Percentiles rank a stretch among this genome's conserved stretches.
These are phyloP conservation scores for Penicillium vulpinum DNA, from an alignment of 2,329 filamentous ascomycete species.

Conservation along the genomic window DNA sequence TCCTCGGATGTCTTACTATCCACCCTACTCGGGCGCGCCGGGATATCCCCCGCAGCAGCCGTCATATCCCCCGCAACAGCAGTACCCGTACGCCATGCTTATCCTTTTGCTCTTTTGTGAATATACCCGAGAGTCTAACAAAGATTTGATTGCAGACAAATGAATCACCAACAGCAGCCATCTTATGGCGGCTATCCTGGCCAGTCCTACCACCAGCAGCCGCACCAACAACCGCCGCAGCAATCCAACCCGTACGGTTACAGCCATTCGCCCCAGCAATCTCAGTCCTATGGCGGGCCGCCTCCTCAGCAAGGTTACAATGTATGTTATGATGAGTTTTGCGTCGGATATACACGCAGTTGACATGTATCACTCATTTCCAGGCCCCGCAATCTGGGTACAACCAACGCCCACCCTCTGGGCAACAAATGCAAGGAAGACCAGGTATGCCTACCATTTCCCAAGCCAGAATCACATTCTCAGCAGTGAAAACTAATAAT, in stretches of 20 bases:
- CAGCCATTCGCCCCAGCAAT: slow-evolving; percentile 43
- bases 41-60: slow-evolving; percentile 55
- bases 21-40: slow-evolving; percentile 57
- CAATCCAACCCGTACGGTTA: slow-evolving; percentile 44
- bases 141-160: slow-evolving; percentile 26
- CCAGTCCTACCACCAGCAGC: slow-evolving; percentile 45
- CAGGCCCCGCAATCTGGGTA: slow-evolving; percentile 33
- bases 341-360: background rate
- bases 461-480: background rate
- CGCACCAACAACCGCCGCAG: slow-evolving; percentile 41
- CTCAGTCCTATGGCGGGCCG: slow-evolving; percentile 33
- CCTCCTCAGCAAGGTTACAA: slow-evolving; percentile 38
- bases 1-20: slow-evolving; percentile 62
- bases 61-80: slow-evolving; percentile 42
- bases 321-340: slow-evolving; percentile 27
- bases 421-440: slow-evolving; percentile 42
- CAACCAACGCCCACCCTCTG: slow-evolving; percentile 34
- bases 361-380: slow-evolving; percentile 16
- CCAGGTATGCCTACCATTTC: slow-evolving; percentile 33
- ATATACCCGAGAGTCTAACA: background rate
- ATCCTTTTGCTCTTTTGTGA: slow-evolving; percentile 11
- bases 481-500: slow-evolving; percentile 3
- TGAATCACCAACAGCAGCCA: slow-evolving; percentile 37
- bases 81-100: slow-evolving; percentile 41
- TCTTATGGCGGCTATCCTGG: slow-evolving; percentile 42